These are phyloP conservation scores for Volvox africanus DNA, from an alignment of 139 green algal species.

Conservation along the genomic window DNA sequence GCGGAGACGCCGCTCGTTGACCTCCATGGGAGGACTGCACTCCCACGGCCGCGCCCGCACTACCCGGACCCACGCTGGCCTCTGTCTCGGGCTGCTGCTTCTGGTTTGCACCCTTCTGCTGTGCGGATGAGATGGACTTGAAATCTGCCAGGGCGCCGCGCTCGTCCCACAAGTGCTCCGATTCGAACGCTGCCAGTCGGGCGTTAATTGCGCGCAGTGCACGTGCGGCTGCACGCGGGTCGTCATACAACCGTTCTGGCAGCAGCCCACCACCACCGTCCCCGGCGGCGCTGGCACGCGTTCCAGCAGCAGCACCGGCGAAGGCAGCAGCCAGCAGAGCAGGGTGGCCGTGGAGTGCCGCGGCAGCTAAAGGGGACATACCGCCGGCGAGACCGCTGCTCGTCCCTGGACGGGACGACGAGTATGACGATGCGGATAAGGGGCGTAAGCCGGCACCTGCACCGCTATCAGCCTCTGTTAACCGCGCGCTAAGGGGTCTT, in stretches of 20 bases:
- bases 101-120: not conserved
- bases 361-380: not conserved
- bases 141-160: conserved; percentile 19
- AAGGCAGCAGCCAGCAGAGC: not conserved
- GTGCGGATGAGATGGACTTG: not conserved
- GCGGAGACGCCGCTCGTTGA: not conserved
- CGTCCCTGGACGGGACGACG: conserved; percentile 8
- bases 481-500: not conserved
- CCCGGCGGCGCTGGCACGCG: not conserved
- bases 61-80: not conserved
- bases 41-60: not conserved
- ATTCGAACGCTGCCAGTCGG: conserved; percentile 29
- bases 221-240: conserved; percentile 1
- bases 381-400: conserved; percentile 2
- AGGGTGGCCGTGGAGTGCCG: conserved; percentile 29
- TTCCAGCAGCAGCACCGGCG: not conserved
- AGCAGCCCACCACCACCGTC: conserved; percentile 12
- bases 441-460: conserved; percentile 4
- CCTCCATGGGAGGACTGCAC: not conserved
- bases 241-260: conserved; percentile 20
- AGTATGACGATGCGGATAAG: conserved; percentile 1
- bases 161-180: conserved; percentile 46
- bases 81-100: not conserved
- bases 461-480: not conserved
- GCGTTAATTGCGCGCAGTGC: conserved; percentile 45